Percentiles rank a stretch among this genome's conserved stretches.
These are phyloP conservation scores for Boletus insuetus DNA, from an alignment of 768 basidiomycete species.

Conservation along the genomic window DNA sequence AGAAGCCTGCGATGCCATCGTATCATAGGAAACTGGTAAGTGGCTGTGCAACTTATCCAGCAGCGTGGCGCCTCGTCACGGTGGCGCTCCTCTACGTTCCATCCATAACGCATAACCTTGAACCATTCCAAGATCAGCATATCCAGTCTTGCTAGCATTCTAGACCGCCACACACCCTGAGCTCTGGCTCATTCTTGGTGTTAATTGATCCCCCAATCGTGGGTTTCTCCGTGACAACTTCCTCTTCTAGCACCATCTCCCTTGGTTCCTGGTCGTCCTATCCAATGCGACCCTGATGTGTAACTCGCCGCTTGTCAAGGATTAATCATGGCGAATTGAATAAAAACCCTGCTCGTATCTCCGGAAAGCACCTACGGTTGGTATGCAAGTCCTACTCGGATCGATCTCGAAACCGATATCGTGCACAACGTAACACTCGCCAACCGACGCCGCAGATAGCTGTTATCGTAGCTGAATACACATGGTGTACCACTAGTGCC, in stretches of 20 bases:
- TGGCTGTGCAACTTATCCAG: slow-evolving; percentile 19
- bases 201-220: not conserved
- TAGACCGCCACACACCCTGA: slow-evolving; percentile 12
- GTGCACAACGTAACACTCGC: slow-evolving; percentile 1
- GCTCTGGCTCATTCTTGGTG: not conserved
- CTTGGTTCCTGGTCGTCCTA: slow-evolving; percentile 1
- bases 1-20: slow-evolving; percentile 7
- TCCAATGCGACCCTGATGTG: not conserved
- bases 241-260: slow-evolving; percentile 2
- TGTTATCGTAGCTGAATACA: slow-evolving; percentile 12
- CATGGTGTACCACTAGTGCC: not conserved
- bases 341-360: not conserved
- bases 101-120: too few relatives aligned
- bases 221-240: slow-evolving; percentile 7
- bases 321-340: not conserved
- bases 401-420: not conserved
- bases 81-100: too few relatives aligned
- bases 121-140: not conserved
- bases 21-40: not conserved
- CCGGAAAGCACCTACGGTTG: not conserved
- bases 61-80: too few relatives aligned
- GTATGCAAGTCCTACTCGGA: not conserved
- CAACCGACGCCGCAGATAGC: slow-evolving; percentile 7
- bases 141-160: not conserved
- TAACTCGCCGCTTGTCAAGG: not conserved